phyloP scores from a whole-genome alignment of 768 basidiomycete genomes.

The Rubroboletus satanas region DNA sequence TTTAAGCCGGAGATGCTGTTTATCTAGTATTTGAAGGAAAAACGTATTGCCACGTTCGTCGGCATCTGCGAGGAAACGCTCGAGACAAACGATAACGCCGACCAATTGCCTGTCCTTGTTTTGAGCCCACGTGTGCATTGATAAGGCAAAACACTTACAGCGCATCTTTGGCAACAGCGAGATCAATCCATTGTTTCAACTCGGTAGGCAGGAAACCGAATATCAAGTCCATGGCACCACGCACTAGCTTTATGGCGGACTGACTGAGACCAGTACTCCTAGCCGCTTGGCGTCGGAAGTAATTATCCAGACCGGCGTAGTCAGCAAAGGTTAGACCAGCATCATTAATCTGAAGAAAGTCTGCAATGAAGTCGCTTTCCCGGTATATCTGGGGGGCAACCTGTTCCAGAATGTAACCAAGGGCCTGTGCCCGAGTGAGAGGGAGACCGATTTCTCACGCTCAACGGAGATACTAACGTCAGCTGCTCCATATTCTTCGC shows the following conservation, averaged over 20 bases:
- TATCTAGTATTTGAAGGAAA: slow-evolving; percentile 75
- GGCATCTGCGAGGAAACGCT: slow-evolving; percentile 71
- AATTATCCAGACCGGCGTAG: slow-evolving; percentile 90
- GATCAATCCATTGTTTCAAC: slow-evolving; percentile 81
- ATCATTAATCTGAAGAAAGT: slow-evolving; percentile 91
- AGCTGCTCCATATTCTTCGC: slow-evolving; percentile 62
- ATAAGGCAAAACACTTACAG: slow-evolving; percentile 45
- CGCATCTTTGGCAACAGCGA: slow-evolving; percentile 65
- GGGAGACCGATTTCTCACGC: background rate
- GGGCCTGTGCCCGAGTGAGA: slow-evolving; percentile 48
- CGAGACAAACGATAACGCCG: slow-evolving; percentile 75
- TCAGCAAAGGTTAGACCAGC: slow-evolving; percentile 90
- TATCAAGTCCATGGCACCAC: slow-evolving; percentile 89
- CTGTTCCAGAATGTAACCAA: slow-evolving; percentile 70
- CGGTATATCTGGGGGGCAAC: slow-evolving; percentile 70
- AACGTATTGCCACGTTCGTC: slow-evolving; percentile 73
- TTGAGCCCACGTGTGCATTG: slow-evolving; percentile 1
- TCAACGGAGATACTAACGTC: slow-evolving; percentile 48
- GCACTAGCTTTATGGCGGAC: slow-evolving; percentile 72
- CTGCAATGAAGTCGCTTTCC: slow-evolving; percentile 85
- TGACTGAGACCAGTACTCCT: slow-evolving; percentile 62
- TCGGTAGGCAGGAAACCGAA: slow-evolving; percentile 90
- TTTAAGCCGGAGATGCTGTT: slow-evolving; percentile 76
- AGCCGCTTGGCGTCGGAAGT: slow-evolving; percentile 90
- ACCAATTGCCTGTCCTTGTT: slow-evolving; percentile 66